Percentiles rank a stretch among this genome's conserved stretches.
Evolutionary conservation across 169 alveolate genomes (phyloP).

Genomic region (Fabrea salina): DNA sequence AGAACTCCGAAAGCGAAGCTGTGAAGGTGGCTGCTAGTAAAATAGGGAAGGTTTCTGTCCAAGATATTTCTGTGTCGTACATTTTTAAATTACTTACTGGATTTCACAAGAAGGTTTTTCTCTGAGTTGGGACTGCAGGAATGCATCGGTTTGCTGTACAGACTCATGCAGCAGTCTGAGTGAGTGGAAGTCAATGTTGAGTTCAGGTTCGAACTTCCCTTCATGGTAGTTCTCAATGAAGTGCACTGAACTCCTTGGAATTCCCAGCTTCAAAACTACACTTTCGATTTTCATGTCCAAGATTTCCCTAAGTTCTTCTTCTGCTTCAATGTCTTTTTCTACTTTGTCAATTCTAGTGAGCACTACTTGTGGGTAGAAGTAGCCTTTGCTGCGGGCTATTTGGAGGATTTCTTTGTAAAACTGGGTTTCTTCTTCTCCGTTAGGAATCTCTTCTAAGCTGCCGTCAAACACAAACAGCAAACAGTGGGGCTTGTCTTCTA

Average conservation of each 20-base stretch:
- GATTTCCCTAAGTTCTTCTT: conserved; percentile 30
- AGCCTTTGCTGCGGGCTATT: conserved; percentile 50
- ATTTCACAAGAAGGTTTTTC: conserved; percentile 33
- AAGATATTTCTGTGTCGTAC: background rate
- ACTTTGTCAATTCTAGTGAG: conserved; percentile 58
- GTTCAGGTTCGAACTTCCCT: conserved; percentile 24
- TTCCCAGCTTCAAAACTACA: conserved; percentile 53
- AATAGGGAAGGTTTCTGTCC: background rate
- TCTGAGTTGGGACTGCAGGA: conserved; percentile 40
- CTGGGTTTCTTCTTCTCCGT: conserved; percentile 46
- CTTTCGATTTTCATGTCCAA: conserved; percentile 58
- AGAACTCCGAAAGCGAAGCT: conserved; percentile 8
- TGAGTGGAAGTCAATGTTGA: conserved; percentile 55
- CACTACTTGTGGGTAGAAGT: conserved; percentile 58
- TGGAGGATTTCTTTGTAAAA: conserved; percentile 57
- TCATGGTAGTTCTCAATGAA: conserved; percentile 66
- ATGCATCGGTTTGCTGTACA: conserved; percentile 51
- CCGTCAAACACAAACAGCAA: conserved; percentile 69
- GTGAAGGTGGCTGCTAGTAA: conserved; percentile 15
- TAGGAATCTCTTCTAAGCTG: conserved; percentile 50
- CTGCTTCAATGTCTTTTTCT: conserved; percentile 39
- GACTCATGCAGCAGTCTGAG: conserved; percentile 53
- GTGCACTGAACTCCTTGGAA: conserved; percentile 57
- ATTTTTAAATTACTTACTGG: background rate
- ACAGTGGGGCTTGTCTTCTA: conserved; percentile 56